These are phyloP conservation scores for Cavenderia fasciculata DNA, from an alignment of 78 protist genomes.

Conservation along the genomic window DNA sequence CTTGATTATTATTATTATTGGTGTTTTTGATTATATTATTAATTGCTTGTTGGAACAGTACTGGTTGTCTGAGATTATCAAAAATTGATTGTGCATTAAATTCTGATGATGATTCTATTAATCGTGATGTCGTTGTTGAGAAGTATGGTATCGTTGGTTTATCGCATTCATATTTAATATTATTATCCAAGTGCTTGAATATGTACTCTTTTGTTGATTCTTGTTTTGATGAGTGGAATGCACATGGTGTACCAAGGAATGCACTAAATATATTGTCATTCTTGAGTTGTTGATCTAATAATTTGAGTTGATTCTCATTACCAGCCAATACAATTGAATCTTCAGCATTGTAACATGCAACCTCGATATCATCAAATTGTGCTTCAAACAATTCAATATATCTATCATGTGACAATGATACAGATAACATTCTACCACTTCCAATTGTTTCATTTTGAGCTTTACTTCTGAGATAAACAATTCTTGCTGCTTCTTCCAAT, in stretches of 20 bases:
- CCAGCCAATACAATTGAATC: not conserved
- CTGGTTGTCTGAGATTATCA: slow-evolving; percentile 13
- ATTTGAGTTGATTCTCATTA: not conserved
- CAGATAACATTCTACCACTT: slow-evolving; percentile 40
- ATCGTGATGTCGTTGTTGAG: slow-evolving; percentile 12
- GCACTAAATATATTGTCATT: slow-evolving; percentile 5
- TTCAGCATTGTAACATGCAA: not conserved
- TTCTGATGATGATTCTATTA: not conserved
- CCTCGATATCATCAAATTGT: not conserved
- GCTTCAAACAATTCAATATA: not conserved
- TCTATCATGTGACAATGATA: not conserved
- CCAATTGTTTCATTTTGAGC: not conserved
- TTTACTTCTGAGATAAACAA: not conserved
- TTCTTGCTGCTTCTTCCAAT: not conserved
- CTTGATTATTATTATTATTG: not conserved
- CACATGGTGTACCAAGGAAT: slow-evolving; percentile 28
- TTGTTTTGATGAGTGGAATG: slow-evolving; percentile 39
- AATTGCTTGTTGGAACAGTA: slow-evolving; percentile 4
- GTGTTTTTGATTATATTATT: not conserved
- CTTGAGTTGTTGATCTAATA: too few species aligned
- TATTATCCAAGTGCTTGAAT: not conserved
- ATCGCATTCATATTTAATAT: not conserved
- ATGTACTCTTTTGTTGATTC: slow-evolving; percentile 1
- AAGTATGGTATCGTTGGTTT: slow-evolving; percentile 22
- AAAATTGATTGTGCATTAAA: not conserved